phyloP scores from a whole-genome alignment of 345 rosid genomes.

The Punica granatum region DNA sequence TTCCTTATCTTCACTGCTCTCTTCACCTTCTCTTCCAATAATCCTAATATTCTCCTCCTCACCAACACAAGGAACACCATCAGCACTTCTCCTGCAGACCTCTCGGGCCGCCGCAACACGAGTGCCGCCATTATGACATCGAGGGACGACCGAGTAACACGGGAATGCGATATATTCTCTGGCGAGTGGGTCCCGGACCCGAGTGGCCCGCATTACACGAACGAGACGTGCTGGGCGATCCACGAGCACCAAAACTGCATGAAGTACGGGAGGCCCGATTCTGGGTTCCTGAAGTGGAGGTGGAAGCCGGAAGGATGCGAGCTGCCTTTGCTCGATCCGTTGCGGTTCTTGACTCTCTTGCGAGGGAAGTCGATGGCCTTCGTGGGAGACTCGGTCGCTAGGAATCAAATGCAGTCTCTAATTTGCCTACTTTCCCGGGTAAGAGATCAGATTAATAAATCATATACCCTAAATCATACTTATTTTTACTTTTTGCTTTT shows the following conservation, averaged over 20 bases:
- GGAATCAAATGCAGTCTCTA: constrained; percentile 36
- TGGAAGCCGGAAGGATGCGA: constrained; percentile 34
- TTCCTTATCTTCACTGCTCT: neutral
- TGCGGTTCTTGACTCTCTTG: constrained; percentile 24
- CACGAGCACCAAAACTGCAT: too few species aligned
- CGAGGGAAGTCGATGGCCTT: constrained; percentile 34
- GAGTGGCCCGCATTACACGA: constrained; percentile 22
- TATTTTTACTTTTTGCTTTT: too few species aligned
- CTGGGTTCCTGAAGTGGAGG: constrained; percentile 29
- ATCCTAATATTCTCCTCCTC: neutral
- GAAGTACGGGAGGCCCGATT: constrained; percentile 31
- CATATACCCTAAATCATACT: too few species aligned
- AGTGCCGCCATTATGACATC: neutral
- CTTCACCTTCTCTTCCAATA: neutral
- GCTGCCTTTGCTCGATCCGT: constrained; percentile 22
- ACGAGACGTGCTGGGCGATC: constrained; percentile 20
- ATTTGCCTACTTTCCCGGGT: constrained; percentile 28
- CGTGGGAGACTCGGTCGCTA: constrained; percentile 33
- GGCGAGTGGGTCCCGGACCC: constrained; percentile 29
- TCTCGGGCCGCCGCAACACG: neutral
- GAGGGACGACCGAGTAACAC: neutral
- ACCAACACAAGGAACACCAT: neutral
- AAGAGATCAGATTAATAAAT: constrained; percentile 5
- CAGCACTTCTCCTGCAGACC: neutral
- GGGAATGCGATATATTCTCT: constrained; percentile 20